Conservation (phyloP, 306 rosid species). For the Nissolia schottii region DNA sequence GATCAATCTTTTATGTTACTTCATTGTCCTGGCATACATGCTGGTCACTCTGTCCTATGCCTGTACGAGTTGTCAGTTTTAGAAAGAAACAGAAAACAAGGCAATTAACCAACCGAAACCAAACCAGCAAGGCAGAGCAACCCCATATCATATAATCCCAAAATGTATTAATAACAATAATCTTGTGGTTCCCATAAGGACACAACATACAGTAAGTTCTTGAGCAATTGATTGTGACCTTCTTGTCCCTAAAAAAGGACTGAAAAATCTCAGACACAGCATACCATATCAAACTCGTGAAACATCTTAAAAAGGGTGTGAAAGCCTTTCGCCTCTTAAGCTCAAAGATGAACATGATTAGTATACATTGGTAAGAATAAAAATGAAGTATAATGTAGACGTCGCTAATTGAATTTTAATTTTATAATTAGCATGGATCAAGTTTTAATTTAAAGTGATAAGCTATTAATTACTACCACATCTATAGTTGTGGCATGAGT, state of each 20-base stretch:
- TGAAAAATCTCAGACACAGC: neutral
- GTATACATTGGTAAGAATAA: no score
- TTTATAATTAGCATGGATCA: no score
- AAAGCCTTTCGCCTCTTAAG: neutral
- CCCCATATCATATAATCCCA: neutral
- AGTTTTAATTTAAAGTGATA: neutral
- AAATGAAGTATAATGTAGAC: no score
- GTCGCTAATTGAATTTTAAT: no score
- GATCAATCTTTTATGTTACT: no score
- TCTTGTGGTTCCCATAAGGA: slow-evolving; percentile 14
- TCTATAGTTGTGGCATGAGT: neutral
- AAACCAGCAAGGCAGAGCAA: neutral
- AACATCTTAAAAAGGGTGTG: neutral
- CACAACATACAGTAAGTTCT: neutral
- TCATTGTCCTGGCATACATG: neutral
- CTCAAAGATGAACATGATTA: no score
- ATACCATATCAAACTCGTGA: slow-evolving; percentile 27
- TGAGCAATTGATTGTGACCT: neutral
- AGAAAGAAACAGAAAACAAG: neutral
- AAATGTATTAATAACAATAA: neutral
- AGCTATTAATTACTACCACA: neutral
- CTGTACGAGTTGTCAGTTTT: neutral
- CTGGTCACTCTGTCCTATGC: neutral
- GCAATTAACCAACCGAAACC: neutral
- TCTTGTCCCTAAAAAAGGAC: neutral